These are phyloP conservation scores for Phytophthora pseudosyringae DNA, from an alignment of 352 stramenopile genomes.

Conservation along the genomic window DNA sequence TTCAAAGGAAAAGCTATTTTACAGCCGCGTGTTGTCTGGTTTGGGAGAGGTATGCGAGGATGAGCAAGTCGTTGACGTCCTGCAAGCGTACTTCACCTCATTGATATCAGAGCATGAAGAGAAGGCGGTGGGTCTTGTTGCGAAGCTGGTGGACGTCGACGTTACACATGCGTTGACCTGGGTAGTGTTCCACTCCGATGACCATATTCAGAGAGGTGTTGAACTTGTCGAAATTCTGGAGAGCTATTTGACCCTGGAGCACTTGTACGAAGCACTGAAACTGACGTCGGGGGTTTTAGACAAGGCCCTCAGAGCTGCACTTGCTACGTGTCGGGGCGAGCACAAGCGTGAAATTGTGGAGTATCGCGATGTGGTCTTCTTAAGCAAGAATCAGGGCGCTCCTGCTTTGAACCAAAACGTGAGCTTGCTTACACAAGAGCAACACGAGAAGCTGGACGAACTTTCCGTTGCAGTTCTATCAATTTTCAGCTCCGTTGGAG, in stretches of 20 bases:
- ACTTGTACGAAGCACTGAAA: conserved; percentile 52
- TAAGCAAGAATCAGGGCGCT: conserved; percentile 39
- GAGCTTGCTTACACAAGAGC: conserved; percentile 28
- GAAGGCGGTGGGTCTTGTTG: conserved; percentile 41
- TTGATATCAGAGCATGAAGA: conserved; percentile 34
- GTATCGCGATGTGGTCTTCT: conserved; percentile 49
- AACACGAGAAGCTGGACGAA: conserved; percentile 41
- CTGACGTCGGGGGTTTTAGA: conserved; percentile 29
- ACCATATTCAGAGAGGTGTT: conserved; percentile 22
- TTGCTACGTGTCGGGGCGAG: conserved; percentile 15
- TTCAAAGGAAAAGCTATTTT: conserved; percentile 37
- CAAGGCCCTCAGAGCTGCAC: conserved; percentile 26
- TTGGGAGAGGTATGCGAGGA: conserved; percentile 70
- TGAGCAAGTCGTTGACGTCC: conserved; percentile 39
- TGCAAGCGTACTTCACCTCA: conserved; percentile 52
- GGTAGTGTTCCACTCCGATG: conserved; percentile 66
- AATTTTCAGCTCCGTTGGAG: conserved; percentile 21
- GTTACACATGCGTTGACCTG: conserved; percentile 76
- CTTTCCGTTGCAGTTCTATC: conserved; percentile 32
- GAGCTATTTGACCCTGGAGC: conserved; percentile 57
- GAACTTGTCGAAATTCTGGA: conserved; percentile 45
- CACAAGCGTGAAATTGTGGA: conserved; percentile 18
- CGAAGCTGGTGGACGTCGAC: conserved; percentile 70
- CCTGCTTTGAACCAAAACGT: conserved; percentile 9
- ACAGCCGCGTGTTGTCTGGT: conserved; percentile 56